Evolutionary conservation across 2,329 filamentous ascomycete species (phyloP).

Genomic region (Fusarium illudens): DNA sequence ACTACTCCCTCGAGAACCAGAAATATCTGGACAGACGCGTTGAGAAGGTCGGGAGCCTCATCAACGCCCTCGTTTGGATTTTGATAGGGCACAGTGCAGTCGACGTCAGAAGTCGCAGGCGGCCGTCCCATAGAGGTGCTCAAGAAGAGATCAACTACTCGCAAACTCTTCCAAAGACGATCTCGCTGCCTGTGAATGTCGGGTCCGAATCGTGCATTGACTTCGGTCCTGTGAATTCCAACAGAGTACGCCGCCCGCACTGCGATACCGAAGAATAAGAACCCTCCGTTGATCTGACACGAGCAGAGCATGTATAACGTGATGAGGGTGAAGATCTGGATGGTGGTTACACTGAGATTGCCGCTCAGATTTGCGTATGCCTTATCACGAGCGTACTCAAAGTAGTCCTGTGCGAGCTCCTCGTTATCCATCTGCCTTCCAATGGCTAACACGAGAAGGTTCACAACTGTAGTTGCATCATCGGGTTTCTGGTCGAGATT

Average conservation of each 20-base stretch:
- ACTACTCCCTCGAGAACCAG: constrained; percentile 61
- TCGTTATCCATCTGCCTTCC: constrained; percentile 56
- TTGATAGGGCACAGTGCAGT: constrained; percentile 62
- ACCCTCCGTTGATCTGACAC: constrained; percentile 64
- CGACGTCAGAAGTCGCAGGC: constrained; percentile 61
- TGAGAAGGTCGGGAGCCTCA: constrained; percentile 57
- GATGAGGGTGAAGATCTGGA: constrained; percentile 60
- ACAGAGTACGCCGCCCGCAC: constrained; percentile 62
- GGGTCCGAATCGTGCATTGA: constrained; percentile 60
- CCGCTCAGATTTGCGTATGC: constrained; percentile 56
- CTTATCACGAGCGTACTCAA: constrained; percentile 58
- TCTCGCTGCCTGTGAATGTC: constrained; percentile 56
- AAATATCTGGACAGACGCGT: constrained; percentile 62
- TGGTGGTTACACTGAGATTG: constrained; percentile 58
- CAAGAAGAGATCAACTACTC: constrained; percentile 61
- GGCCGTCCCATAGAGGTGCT: constrained; percentile 64
- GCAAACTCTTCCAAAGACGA: constrained; percentile 62
- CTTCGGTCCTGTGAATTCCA: constrained; percentile 62
- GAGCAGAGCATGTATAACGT: constrained; percentile 64
- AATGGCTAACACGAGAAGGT: constrained; percentile 61
- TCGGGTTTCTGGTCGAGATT: constrained; percentile 44
- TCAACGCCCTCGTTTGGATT: constrained; percentile 46
- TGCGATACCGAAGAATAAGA: constrained; percentile 63
- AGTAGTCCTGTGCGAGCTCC: constrained; percentile 54
- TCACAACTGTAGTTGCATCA: constrained; percentile 53